Evolutionary conservation across 257 asterid genomes (phyloP).

Genomic region (Cynanchum wilfordii): DNA sequence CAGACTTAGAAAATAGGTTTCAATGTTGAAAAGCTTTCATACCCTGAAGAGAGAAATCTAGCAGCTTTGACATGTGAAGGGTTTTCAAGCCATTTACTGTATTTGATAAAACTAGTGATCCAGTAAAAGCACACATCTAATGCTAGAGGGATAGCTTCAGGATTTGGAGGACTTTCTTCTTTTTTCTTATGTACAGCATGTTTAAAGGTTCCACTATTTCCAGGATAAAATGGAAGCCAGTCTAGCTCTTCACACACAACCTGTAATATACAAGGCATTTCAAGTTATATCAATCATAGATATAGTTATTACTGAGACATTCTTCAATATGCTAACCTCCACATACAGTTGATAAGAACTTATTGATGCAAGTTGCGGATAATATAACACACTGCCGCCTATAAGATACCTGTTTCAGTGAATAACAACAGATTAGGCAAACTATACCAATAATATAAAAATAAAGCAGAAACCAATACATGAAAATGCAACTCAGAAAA

Average conservation of each 20-base stretch:
- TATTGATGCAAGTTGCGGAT: constrained; percentile 94
- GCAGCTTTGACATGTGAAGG: constrained; percentile 89
- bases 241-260: constrained; percentile 99
- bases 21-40: constrained; percentile 23
- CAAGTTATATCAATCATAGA: constrained; percentile 23
- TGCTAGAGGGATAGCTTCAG: constrained; percentile 71
- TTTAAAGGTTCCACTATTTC: constrained; percentile 43
- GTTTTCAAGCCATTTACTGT: constrained; percentile 87
- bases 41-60: constrained; percentile 86
- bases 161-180: constrained; percentile 55
- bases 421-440: background rate
- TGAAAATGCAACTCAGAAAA: constrained; percentile 19
- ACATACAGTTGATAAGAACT: constrained; percentile 99
- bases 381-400: constrained; percentile 90
- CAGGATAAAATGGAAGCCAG: constrained; percentile 97
- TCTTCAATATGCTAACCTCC: constrained; percentile 71
- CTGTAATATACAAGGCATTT: constrained; percentile 36
- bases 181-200: constrained; percentile 49
- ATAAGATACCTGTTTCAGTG: constrained; percentile 66
- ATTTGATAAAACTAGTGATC: constrained; percentile 85
- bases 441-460: background rate
- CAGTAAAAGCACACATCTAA: constrained; percentile 86
- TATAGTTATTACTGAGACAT: constrained; percentile 13
- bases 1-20: constrained; percentile 13
- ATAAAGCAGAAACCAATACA: constrained; percentile 10